Conservation (phyloP, 164 flowering plant species). For the Protea cynaroides region DNA sequence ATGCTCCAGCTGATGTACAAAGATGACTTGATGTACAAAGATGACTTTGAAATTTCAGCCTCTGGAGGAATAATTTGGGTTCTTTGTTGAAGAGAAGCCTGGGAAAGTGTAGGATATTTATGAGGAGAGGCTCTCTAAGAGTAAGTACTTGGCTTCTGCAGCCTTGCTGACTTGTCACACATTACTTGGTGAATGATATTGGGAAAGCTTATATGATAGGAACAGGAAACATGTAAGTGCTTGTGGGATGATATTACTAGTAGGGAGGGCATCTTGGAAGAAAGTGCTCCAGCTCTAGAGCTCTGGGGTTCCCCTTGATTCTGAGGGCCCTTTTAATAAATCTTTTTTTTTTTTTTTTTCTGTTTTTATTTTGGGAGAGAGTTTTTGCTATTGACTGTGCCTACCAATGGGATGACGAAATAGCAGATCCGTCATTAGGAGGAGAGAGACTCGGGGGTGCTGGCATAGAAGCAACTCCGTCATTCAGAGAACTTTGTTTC, state of each 20-base stretch:
- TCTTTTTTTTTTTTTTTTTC: no score
- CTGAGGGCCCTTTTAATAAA: no score
- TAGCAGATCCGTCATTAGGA: no score
- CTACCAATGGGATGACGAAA: no score
- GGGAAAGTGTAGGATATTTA: slow-evolving; percentile 40
- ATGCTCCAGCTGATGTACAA: neutral
- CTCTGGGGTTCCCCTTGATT: no score
- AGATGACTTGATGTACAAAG: no score
- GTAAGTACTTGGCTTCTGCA: slow-evolving; percentile 51
- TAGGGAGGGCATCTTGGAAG: slow-evolving; percentile 27
- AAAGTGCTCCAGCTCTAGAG: slow-evolving; percentile 11
- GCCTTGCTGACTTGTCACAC: slow-evolving; percentile 52
- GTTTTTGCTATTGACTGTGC: no score
- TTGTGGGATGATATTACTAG: slow-evolving; percentile 39
- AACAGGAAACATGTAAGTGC: slow-evolving; percentile 45
- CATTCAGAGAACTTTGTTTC: no score
- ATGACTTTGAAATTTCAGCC: neutral
- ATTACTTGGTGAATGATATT: slow-evolving; percentile 26
- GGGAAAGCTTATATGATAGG: slow-evolving; percentile 35
- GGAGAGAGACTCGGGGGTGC: no score
- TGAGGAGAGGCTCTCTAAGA: slow-evolving; percentile 41
- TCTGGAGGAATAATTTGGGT: neutral
- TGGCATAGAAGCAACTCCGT: no score
- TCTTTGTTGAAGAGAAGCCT: slow-evolving; percentile 21
- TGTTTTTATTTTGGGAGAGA: no score